Evolutionary conservation across 345 rosid species (phyloP), one percentile per base, ranked within the genome.

Genomic region (Camelina laxa): DNA sequence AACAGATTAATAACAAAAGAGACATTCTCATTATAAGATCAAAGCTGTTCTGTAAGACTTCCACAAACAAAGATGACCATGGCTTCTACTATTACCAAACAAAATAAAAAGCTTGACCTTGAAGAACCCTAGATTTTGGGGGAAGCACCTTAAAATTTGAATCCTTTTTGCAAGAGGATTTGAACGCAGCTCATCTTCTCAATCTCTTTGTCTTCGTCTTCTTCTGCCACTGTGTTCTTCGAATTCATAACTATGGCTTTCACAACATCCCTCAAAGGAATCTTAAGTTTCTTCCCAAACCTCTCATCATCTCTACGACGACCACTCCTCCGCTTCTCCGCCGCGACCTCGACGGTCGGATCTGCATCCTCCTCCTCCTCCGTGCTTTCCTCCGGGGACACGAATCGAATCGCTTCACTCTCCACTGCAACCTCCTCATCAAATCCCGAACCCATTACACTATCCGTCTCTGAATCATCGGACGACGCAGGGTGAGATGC

Each of bases 231-330:
- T 19, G 4, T 1, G 8, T 45, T 67, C 20, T 27, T 67, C 30
- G 81, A 72, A 31, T 78, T 78, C 69, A 22, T 60, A 65, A 78
- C 73, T 3, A 78, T 78, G 50, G 81, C 81, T 33, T 60, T 78
- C 59, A 78, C 77, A 51, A 78, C 77, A 19, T 78, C 77, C 7
- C 53, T 78, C 64, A 78, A 31, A 33, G 81, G 77, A 78, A 72
- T 7, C 20, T 72, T 66, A 4, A 66, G 45, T 60, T 54, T 66
- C 69, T 64, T 72, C 20, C 65, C 30, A 20, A 60, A 14, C 4
- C 49, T 71, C 50, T 47, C 51, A 47, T 59, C 56, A 57, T 20
- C 61, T 12, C 17, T 3, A 42, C n/a, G 45, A 63, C 3, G 45
- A 63, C 3, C 62, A 30, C 1, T 17, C 31, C 5, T 42, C 54